These are phyloP conservation scores for Nymphaea colorata DNA, from an alignment of 164 flowering plant species.

Conservation along the genomic window DNA sequence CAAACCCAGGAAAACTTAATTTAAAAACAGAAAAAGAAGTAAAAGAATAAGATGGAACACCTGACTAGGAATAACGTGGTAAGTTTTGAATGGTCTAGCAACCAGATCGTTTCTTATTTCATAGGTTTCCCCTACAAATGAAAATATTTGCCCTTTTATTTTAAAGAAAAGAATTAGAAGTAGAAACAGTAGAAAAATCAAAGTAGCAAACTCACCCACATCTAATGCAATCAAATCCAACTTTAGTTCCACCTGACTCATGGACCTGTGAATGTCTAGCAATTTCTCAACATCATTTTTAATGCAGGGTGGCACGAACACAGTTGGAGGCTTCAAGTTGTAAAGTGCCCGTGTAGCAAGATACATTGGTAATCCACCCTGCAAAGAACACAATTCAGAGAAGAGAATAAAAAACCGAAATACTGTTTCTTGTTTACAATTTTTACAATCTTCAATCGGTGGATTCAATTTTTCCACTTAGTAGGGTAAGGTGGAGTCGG, in stretches of 20 bases:
- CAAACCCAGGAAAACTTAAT: not conserved
- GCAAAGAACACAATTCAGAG: slow-evolving; percentile 3
- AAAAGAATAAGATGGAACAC: slow-evolving; percentile 21
- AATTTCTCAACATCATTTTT: slow-evolving; percentile 87
- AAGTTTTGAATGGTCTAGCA: slow-evolving; percentile 75
- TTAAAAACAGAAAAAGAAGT: not conserved
- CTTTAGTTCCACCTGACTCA: slow-evolving; percentile 73
- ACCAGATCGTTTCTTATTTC: slow-evolving; percentile 85
- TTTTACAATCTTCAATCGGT: not conserved
- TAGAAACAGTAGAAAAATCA: not conserved
- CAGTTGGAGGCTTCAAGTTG: slow-evolving; percentile 78
- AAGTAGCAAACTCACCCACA: slow-evolving; percentile 56
- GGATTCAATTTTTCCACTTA: not conserved
- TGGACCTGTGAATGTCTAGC: slow-evolving; percentile 61
- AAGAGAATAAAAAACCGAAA: not conserved
- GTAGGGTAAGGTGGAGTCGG: not conserved
- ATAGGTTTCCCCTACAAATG: slow-evolving; percentile 76
- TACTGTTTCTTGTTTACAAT: not conserved
- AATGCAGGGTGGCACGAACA: slow-evolving; percentile 86
- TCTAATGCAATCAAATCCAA: slow-evolving; percentile 77
- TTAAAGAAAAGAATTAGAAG: not conserved
- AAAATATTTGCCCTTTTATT: not conserved
- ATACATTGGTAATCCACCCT: slow-evolving; percentile 99
- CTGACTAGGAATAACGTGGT: slow-evolving; percentile 98
- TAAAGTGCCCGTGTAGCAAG: slow-evolving; percentile 93